phyloP scores from a whole-genome alignment of 148 eudicot genomes.

The Rhododendron ovatum region DNA sequence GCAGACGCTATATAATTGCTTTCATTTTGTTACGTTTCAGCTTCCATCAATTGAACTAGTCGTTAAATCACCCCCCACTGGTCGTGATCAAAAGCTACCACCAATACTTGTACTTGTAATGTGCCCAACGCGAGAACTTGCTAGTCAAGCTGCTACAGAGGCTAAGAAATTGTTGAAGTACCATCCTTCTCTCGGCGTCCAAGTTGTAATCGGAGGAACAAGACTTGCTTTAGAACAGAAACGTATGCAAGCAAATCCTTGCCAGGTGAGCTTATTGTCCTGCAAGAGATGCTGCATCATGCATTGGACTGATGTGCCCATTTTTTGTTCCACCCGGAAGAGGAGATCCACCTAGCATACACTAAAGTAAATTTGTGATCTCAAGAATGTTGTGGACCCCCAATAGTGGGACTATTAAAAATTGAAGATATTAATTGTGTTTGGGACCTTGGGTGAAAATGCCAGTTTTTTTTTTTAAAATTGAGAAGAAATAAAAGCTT shows the following conservation, averaged over 20 bases:
- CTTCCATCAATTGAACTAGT: conserved; percentile 91
- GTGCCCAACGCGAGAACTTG: conserved; percentile 98
- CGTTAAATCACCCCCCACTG: conserved; percentile 54
- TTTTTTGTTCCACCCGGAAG: neutral
- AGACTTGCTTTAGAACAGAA: conserved; percentile 81
- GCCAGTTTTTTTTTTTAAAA: neutral
- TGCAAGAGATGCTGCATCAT: neutral
- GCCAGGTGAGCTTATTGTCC: conserved; percentile 58
- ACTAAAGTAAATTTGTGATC: neutral
- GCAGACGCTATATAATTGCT: neutral
- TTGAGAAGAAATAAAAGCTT: neutral
- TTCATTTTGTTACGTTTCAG: conserved; percentile 35
- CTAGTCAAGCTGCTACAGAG: conserved; percentile 91
- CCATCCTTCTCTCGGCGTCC: conserved; percentile 86
- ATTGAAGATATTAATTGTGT: neutral
- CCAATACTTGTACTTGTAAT: conserved; percentile 88
- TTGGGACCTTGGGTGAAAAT: neutral
- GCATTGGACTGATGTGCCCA: neutral
- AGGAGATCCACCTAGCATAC: neutral
- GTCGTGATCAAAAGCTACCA: conserved; percentile 62
- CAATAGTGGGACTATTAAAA: neutral
- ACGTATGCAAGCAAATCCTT: conserved; percentile 78
- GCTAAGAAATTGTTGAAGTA: conserved; percentile 74
- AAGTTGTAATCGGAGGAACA: conserved; percentile 98
- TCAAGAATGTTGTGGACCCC: neutral